Conservation (phyloP, 805 yeast species). For the Yarrowia alimentaria region DNA sequence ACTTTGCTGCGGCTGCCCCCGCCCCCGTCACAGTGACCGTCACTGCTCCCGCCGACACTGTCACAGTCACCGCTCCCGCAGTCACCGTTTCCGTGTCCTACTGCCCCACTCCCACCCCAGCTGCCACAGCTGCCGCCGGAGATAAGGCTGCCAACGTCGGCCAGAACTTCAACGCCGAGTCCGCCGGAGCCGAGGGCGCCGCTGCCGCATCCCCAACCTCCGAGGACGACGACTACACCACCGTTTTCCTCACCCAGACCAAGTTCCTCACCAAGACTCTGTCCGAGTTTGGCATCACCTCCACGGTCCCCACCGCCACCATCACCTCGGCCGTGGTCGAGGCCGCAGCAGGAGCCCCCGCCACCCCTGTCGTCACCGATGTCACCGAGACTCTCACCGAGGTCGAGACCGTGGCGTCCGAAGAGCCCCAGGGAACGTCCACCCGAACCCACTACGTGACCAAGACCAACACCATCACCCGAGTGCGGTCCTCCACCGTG, state of each 20-base stretch:
- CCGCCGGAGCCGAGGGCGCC: not conserved
- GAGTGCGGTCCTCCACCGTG: slow-evolving; percentile 4
- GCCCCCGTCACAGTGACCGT: slow-evolving; percentile 6
- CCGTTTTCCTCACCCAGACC: slow-evolving; percentile 22
- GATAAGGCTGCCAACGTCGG: not conserved
- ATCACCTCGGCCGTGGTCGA: slow-evolving; percentile 15
- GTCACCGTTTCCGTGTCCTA: slow-evolving; percentile 16
- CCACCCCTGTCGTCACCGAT: slow-evolving; percentile 17
- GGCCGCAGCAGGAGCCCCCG: slow-evolving; percentile 3
- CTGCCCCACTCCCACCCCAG: slow-evolving; percentile 17
- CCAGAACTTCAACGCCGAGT: slow-evolving; percentile 16
- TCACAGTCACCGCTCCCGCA: slow-evolving; percentile 13
- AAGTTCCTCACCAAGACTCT: slow-evolving; percentile 25
- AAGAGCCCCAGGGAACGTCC: slow-evolving; percentile 13
- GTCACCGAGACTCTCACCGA: slow-evolving; percentile 24
- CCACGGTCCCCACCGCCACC: slow-evolving; percentile 19
- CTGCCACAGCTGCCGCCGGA: slow-evolving; percentile 2
- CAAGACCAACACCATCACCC: slow-evolving; percentile 10
- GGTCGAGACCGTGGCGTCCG: slow-evolving; percentile 5
- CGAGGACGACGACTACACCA: slow-evolving; percentile 13
- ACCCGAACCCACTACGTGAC: slow-evolving; percentile 14
- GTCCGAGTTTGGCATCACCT: slow-evolving; percentile 5
- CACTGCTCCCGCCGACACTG: slow-evolving; percentile 23
- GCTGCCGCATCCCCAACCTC: not conserved
- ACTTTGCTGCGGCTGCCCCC: not conserved